Evolutionary conservation across 768 basidiomycete species (phyloP).

Genomic region (Lyophyllum atratum): DNA sequence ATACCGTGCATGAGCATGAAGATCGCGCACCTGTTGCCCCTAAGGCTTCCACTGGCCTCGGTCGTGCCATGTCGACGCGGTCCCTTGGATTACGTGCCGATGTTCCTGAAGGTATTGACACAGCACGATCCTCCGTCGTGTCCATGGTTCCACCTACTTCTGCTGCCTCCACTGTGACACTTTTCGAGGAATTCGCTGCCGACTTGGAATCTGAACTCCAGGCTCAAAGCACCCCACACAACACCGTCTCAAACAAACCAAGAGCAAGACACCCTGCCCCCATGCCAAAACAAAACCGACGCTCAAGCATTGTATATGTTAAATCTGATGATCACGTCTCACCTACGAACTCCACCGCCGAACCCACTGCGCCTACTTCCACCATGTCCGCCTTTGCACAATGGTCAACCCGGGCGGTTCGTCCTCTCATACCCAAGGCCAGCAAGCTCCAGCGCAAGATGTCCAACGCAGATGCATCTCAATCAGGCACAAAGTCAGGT

Average conservation of each 20-base stretch:
- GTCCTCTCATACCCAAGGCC: constrained; percentile 54
- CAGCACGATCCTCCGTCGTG: constrained; percentile 52
- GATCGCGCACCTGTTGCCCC: constrained; percentile 21
- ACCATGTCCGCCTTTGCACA: constrained; percentile 41
- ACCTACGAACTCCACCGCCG: constrained; percentile 23
- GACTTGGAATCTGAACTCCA: constrained; percentile 47
- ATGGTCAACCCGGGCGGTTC: constrained; percentile 52
- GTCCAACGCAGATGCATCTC: constrained; percentile 26
- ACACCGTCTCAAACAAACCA: constrained; percentile 39
- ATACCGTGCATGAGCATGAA: constrained; percentile 43
- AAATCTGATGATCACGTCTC: constrained; percentile 51
- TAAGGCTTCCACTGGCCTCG: constrained; percentile 18
- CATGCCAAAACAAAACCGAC: constrained; percentile 38
- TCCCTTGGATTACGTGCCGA: constrained; percentile 51
- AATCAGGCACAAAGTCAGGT: constrained; percentile 33
- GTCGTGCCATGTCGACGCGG: constrained; percentile 43
- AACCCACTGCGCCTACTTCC: constrained; percentile 27
- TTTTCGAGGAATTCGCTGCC: constrained; percentile 58
- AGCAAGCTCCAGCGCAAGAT: constrained; percentile 49
- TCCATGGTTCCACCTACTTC: constrained; percentile 44
- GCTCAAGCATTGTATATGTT: constrained; percentile 67
- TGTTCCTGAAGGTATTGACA: constrained; percentile 49
- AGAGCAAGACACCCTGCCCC: constrained; percentile 33
- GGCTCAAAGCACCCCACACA: constrained; percentile 68
- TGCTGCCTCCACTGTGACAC: constrained; percentile 60